Conservation (phyloP, 441 rosid species). For the Populus hybrid region DNA sequence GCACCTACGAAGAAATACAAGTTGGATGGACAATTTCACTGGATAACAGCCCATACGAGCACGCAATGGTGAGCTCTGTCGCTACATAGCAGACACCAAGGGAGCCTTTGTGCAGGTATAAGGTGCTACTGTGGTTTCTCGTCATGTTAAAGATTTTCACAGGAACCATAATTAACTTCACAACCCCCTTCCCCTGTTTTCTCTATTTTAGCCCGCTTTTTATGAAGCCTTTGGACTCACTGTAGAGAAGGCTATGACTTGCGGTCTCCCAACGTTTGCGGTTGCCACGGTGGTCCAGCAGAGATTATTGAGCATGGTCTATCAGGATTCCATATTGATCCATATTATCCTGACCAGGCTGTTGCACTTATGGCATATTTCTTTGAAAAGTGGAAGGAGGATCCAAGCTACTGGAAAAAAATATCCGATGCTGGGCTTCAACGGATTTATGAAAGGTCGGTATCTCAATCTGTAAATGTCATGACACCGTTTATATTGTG, state of each 20-base stretch:
- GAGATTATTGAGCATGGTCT: constrained; percentile 79
- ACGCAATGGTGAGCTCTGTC: constrained; percentile 91
- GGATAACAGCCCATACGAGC: constrained; percentile 71
- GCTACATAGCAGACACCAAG: constrained; percentile 77
- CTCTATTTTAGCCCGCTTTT: constrained; percentile 72
- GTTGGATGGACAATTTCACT: constrained; percentile 78
- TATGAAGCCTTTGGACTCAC: constrained; percentile 97
- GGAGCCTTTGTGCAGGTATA: constrained; percentile 90
- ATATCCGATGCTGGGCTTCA: constrained; percentile 65
- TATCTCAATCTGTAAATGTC: background rate
- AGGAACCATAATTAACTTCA: constrained; percentile 1
- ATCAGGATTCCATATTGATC: constrained; percentile 79
- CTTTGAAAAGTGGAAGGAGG: constrained; percentile 66
- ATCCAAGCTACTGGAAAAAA: constrained; percentile 65
- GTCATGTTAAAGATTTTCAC: background rate
- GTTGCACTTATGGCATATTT: constrained; percentile 58
- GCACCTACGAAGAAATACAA: constrained; percentile 54
- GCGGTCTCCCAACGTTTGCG: constrained; percentile 95
- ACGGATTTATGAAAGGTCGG: constrained; percentile 72
- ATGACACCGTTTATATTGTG: background rate
- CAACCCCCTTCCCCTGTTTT: background rate
- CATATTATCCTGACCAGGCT: constrained; percentile 57
- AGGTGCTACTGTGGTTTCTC: background rate
- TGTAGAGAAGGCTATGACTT: constrained; percentile 94
- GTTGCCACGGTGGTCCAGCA: constrained; percentile 91